Conservation (phyloP, 345 rosid genomes). For the Moricandia moricandioides region DNA sequence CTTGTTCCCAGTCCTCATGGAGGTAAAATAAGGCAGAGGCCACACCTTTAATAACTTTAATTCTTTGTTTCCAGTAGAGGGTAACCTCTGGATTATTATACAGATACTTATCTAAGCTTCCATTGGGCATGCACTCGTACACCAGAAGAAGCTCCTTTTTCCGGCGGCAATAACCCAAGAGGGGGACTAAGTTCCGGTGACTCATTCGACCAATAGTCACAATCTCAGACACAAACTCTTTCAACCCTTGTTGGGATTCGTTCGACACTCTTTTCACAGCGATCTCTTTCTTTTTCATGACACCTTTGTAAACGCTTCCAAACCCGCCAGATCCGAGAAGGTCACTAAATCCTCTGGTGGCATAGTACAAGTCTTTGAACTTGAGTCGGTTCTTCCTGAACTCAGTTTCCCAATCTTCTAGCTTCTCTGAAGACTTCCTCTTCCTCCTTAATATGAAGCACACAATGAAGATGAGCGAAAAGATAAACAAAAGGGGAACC, state of each 20-base stretch:
- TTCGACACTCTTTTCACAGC: conserved; percentile 79
- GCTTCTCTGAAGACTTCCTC: conserved; percentile 42
- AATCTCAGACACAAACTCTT: conserved; percentile 83
- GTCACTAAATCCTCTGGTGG: conserved; percentile 40
- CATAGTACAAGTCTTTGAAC: conserved; percentile 63
- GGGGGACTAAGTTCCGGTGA: background rate
- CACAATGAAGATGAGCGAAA: background rate
- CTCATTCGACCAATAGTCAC: conserved; percentile 63
- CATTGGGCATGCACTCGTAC: background rate
- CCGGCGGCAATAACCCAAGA: background rate
- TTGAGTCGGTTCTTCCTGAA: conserved; percentile 67
- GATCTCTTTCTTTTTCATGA: conserved; percentile 26
- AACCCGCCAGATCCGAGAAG: background rate
- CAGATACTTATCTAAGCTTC: conserved; percentile 37
- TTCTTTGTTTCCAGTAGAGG: conserved; percentile 83
- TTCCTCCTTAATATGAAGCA: conserved; percentile 18
- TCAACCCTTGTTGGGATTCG: conserved; percentile 80
- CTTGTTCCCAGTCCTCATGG: background rate
- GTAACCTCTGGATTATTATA: conserved; percentile 49
- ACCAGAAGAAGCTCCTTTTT: background rate
- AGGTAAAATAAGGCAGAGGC: background rate
- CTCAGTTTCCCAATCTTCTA: conserved; percentile 75
- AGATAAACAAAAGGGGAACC: conserved; percentile 18
- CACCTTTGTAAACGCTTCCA: background rate
- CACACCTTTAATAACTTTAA: conserved; percentile 53